A percentile compares a stretch with the other conserved stretches of the same genome.
phyloP scores from a whole-genome alignment of 345 rosid species.

The Salix purpurea region DNA sequence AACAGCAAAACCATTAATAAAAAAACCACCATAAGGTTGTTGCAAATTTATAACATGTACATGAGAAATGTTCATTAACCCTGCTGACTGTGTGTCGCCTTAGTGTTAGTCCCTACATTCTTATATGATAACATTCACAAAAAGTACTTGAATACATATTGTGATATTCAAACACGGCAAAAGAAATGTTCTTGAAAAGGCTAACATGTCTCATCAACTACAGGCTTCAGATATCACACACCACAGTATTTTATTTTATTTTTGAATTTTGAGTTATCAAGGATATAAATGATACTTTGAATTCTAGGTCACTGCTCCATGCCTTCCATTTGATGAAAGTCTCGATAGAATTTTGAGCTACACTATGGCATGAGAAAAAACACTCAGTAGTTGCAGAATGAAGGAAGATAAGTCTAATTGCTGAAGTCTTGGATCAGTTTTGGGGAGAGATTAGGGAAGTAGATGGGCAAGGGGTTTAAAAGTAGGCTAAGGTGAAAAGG shows the following conservation, averaged over 20 bases:
- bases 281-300: not conserved
- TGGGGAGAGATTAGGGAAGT: not conserved
- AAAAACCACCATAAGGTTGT: no score
- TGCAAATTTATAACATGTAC: no score
- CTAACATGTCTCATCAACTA: not conserved
- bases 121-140: no score
- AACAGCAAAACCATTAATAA: no score
- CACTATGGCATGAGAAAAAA: not conserved
- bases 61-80: no score
- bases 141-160: not conserved
- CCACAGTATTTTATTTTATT: not conserved
- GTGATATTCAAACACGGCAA: not conserved
- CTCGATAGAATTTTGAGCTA: not conserved
- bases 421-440: not conserved
- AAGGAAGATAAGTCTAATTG: not conserved
- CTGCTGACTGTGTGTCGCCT: no score
- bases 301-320: not conserved
- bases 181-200: not conserved
- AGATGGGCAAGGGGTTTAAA: not conserved
- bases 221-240: not conserved
- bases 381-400: not conserved
- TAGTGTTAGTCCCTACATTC: no score
- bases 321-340: no score
- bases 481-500: not conserved
- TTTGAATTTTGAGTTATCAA: no score